Evolutionary conservation across 208 protist genomes (phyloP), one percentile per base, ranked within the genome.

Genomic region (Leishmania major): DNA sequence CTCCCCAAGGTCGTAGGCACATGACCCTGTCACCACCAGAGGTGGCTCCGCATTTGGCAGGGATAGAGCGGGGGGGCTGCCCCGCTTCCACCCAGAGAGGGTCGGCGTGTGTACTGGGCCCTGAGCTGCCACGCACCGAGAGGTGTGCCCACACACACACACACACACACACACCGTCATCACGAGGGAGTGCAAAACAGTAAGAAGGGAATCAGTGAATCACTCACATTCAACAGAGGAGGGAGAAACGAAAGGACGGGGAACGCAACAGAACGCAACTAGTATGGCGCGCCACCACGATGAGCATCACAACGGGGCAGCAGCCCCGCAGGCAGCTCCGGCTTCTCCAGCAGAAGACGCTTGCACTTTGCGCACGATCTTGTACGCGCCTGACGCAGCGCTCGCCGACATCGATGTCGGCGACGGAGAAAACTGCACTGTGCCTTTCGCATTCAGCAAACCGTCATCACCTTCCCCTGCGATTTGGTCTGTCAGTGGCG

Each of bases 331-430:
- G 17, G 69, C 31, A 35, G 69, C n/a, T 53, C 2, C 25, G 5
- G 43, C 69, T 47, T 47, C 40, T 37, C 67, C 43, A 22, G 8
- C 22, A 31, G 69, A 53, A 15, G 72, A 45, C 17, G 72, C 64
- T 73, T 78, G 77, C 8, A 86, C 78, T 57, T 83, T 69, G 5
- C 83, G 83, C 55, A 86, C 83, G 55, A 86, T 77, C 22, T 77
- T 64, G 75, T 77, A 77, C 19, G 47, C 73, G 3, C 40, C 43
- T 31, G 72, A 25, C 49, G 55, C 67, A 11, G 51, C 69, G 8
- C 53, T 10, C 43, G 78, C 13, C 62, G 77, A 57, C 69, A 70
- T 28, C 19, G 51, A 62, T 15, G 72, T 76, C 17, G 72, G 40
- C 31, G 49, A 62, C 49, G 72, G 35, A 25, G 64, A 40, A 66